Evolutionary conservation across 805 yeast genomes (phyloP).

Genomic region (Candida alai): DNA sequence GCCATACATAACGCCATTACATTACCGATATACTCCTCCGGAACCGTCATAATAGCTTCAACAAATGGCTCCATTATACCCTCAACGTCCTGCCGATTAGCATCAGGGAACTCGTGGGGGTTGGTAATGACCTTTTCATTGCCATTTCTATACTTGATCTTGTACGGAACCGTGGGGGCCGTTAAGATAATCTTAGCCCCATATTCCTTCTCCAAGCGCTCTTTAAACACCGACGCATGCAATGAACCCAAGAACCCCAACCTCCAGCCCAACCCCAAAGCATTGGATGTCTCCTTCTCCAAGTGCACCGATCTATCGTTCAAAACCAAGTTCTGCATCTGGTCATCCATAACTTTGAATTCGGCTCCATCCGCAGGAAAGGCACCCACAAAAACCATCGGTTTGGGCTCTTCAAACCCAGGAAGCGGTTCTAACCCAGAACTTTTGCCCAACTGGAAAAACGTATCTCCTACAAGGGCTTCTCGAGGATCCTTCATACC

Average conservation of each 20-base stretch:
- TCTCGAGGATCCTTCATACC: constrained; percentile 88
- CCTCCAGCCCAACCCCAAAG: constrained; percentile 97
- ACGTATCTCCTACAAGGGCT: constrained; percentile 89
- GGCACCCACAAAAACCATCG: constrained; percentile 98
- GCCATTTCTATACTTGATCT: constrained; percentile 66
- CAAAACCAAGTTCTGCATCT: constrained; percentile 79
- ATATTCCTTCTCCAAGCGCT: constrained; percentile 86
- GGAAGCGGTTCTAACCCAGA: constrained; percentile 70
- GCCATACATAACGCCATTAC: constrained; percentile 84
- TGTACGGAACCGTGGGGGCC: constrained; percentile 94
- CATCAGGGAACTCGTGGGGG: constrained; percentile 89
- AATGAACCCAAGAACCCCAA: constrained; percentile 90
- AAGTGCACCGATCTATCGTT: constrained; percentile 90
- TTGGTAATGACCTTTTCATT: constrained; percentile 66
- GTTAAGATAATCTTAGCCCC: constrained; percentile 91
- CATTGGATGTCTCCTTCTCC: constrained; percentile 87
- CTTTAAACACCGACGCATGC: constrained; percentile 93
- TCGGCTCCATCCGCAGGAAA: constrained; percentile 95
- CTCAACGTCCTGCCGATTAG: constrained; percentile 45
- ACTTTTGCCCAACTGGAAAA: constrained; percentile 56
- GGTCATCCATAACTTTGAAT: constrained; percentile 84
- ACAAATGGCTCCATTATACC: constrained; percentile 79
- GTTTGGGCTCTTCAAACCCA: constrained; percentile 95
- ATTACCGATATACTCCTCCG: constrained; percentile 81
- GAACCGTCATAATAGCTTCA: constrained; percentile 85